Evolutionary conservation across 208 protist genomes (phyloP), one percentile per base, ranked within the genome.

Genomic region (Leishmania mexicana): DNA sequence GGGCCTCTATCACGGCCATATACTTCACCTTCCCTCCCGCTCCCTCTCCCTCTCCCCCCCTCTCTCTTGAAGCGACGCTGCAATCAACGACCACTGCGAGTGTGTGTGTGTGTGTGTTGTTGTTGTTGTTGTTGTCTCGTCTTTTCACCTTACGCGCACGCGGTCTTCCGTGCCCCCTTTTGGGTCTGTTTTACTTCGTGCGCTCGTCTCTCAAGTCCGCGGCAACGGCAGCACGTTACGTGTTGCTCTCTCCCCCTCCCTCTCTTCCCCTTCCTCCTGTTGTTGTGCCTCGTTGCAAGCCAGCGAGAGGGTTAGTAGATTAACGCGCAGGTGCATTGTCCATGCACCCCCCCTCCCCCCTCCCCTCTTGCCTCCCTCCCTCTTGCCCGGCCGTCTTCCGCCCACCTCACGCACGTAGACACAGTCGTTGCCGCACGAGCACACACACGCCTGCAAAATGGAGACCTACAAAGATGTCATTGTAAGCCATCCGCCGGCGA

Each of bases 401-500:
- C 40, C 49, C 31, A 57, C 42, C 35, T 70, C 75, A 57, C 70
- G 28, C 49, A 31, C 65, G 57, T 42, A 84, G n/a, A 68, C 75
- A 64, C 67, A 49, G 10, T 7, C 42, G 21, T 35, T 17, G 11
- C 17, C 71, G 54, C 47, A 3, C 17, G 42, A 13, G 11, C 35
- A 10, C 58, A 1, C 38, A 42, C 73, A 64, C 53, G 21, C 2
- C 24, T n/a, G 38, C 60, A 74, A 28, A 31, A 97, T 96, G 94
- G 94, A 98, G 84, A 85, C 85, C 71, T 95, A 95, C 87, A 97
- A 97, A 78, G 94, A 98, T 94, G 92, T 97, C 38, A 93, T 98
- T 38, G 83, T 97, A 10, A 97, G 94, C 80, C 90, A 97, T 82
- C 89, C 88, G 8, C 95, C 95, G 54, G 90, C 92, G 51, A 95